Conservation (phyloP, 495 filamentous ascomycete genomes). For the Talaromyces thailandensis region DNA sequence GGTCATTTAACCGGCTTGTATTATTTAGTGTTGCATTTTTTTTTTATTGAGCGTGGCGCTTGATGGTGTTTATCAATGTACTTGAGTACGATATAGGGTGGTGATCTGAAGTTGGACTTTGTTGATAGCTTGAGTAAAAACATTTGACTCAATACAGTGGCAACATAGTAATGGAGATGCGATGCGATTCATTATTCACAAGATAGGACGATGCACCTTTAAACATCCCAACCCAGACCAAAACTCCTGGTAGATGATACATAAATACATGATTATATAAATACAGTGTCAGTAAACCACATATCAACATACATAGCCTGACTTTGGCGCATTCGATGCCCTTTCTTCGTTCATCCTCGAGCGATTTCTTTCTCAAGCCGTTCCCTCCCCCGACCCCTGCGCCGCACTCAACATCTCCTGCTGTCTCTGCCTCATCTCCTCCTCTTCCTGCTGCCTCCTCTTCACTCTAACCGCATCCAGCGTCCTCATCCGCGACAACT, state of each 20-base stretch:
- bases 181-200: neutral
- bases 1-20: neutral
- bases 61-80: neutral
- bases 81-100: neutral
- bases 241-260: neutral
- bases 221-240: neutral
- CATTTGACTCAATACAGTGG: neutral
- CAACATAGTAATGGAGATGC: neutral
- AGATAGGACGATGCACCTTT: neutral
- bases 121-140: neutral
- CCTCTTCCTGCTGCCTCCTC: conserved; percentile 49
- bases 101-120: neutral
- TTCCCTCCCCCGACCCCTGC: neutral
- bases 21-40: neutral
- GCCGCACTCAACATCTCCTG: neutral
- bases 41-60: conserved; percentile 1
- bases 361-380: neutral
- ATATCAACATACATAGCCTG: neutral
- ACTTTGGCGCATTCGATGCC: neutral
- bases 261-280: neutral
- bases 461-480: conserved; percentile 32
- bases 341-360: neutral
- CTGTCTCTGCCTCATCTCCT: conserved; percentile 37
- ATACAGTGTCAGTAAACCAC: neutral
- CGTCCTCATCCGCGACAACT: conserved; percentile 63